Percentiles rank a stretch among this genome's conserved stretches.
These are phyloP conservation scores for Dacryopinax spathularia DNA, from an alignment of 768 basidiomycete genomes.

Conservation along the genomic window DNA sequence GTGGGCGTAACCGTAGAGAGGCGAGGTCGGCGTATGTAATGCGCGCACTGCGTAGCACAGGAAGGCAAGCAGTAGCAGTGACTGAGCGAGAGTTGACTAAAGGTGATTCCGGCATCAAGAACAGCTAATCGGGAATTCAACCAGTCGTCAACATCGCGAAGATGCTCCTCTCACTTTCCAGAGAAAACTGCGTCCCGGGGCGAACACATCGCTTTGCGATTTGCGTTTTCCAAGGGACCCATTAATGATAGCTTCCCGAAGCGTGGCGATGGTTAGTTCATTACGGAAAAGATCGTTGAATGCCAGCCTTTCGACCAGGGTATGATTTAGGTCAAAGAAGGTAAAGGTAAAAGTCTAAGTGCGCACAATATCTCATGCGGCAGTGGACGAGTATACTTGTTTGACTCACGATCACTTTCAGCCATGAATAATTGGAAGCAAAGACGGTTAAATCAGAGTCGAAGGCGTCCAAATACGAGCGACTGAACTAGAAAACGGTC, in stretches of 20 bases:
- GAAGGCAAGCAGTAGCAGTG: slow-evolving; percentile 18
- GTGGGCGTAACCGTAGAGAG: slow-evolving; percentile 60
- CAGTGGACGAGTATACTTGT: background rate
- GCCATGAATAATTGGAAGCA: background rate
- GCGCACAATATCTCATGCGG: slow-evolving; percentile 2
- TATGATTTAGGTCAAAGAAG: background rate
- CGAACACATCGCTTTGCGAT: background rate
- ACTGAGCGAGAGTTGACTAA: slow-evolving; percentile 28
- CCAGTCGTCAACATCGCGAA: slow-evolving; percentile 10
- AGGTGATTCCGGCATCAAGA: slow-evolving; percentile 43
- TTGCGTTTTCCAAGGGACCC: background rate
- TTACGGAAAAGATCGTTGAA: background rate
- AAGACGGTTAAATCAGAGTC: background rate
- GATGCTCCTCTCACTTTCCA: slow-evolving; percentile 57
- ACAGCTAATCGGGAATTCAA: slow-evolving; percentile 35
- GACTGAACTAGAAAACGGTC: too few species aligned
- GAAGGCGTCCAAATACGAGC: too few species aligned
- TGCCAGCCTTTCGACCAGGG: background rate
- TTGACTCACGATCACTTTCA: background rate
- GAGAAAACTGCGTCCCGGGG: slow-evolving; percentile 54
- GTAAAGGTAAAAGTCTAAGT: background rate
- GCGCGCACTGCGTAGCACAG: slow-evolving; percentile 35
- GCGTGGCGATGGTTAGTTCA: background rate
- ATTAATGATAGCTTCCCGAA: background rate
- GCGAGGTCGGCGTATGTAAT: slow-evolving; percentile 44